Conservation (phyloP, 352 stramenopile species). For the Plasmopara halstedii region DNA sequence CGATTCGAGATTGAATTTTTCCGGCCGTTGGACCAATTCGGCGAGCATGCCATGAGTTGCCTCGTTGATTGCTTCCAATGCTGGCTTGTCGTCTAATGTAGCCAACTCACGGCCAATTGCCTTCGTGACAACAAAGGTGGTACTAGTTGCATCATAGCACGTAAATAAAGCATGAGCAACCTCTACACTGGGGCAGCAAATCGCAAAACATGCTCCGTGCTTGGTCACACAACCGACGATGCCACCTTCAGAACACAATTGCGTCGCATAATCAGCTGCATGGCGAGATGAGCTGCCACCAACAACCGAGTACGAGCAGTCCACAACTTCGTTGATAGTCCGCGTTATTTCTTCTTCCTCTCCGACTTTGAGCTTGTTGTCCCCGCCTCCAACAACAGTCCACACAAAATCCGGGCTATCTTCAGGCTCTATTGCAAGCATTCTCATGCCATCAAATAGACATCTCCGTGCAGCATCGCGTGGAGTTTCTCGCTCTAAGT, state of each 20-base stretch:
- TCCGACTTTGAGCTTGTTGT: constrained; percentile 39
- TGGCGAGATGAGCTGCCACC: constrained; percentile 40
- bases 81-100: constrained; percentile 62
- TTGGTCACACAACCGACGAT: constrained; percentile 55
- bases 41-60: constrained; percentile 65
- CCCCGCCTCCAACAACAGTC: constrained; percentile 39
- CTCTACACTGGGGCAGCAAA: constrained; percentile 76
- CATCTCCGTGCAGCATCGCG: constrained; percentile 59
- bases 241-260: constrained; percentile 71
- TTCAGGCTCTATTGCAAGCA: constrained; percentile 66
- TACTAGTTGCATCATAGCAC: constrained; percentile 74
- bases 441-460: constrained; percentile 52
- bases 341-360: constrained; percentile 61
- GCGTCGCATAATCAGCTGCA: constrained; percentile 29
- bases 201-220: constrained; percentile 60
- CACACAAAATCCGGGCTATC: constrained; percentile 77
- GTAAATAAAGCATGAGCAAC: constrained; percentile 74
- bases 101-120: constrained; percentile 48
- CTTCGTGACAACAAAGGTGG: constrained; percentile 60
- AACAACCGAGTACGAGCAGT: constrained; percentile 63
- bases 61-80: constrained; percentile 65
- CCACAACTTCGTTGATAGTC: constrained; percentile 63
- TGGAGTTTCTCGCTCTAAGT: constrained; percentile 46
- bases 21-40: constrained; percentile 46
- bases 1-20: constrained; percentile 57